Base-by-base conservation (phyloP, 1,139 yeast species). In the Taphrina wiesneri region DNA sequence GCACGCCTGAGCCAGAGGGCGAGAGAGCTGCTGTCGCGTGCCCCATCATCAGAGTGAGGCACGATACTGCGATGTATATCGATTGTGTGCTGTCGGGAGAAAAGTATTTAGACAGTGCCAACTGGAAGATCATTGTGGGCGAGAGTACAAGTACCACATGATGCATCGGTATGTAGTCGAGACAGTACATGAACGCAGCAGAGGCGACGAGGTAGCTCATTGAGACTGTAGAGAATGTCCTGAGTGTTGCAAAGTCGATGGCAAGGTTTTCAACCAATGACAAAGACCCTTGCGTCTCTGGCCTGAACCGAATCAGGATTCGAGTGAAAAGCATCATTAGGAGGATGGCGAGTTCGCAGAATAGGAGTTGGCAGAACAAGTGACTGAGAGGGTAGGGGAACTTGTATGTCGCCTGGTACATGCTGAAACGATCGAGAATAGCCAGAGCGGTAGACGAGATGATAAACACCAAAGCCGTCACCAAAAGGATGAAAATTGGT, bases 351-450 rank as follows among this genome's bases (percentile, higher is more conserved):
- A 39, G 23, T 30, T 60, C 64, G 52, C 64, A 36, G 17, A 43
- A 41, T 11, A 60, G 15, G 43, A 51, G 23, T n/a, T 60, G 64
- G 5, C 15, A 39, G 15, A 49, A 39, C 5, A 51, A 23, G 26
- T 45, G 25, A 17, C 36, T 53, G 17, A 60, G 64, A 15, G 64
- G 64, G 43, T 39, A 60, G 11, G 64, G 64, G 28, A 60, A 60
- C 32, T 60, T 60, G 57, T 49, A 60, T 25, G 56, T 60, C 21
- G 64, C 64, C 19, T 60, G 64, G 36, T 60, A 60, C 30, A 60
- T 46, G 36, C 39, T 60, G 64, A 51, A 60, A n/a, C 64, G 64
- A 39, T 51, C 57, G 25, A 60, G 51, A 7, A 49, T 53, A 13
- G 30, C 28, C 32, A 34, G 32, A 30, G 47, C 47, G 9, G 64